These are phyloP conservation scores for Chalciporus sphaerocephalus DNA, from an alignment of 768 basidiomycete genomes.

Conservation along the genomic window DNA sequence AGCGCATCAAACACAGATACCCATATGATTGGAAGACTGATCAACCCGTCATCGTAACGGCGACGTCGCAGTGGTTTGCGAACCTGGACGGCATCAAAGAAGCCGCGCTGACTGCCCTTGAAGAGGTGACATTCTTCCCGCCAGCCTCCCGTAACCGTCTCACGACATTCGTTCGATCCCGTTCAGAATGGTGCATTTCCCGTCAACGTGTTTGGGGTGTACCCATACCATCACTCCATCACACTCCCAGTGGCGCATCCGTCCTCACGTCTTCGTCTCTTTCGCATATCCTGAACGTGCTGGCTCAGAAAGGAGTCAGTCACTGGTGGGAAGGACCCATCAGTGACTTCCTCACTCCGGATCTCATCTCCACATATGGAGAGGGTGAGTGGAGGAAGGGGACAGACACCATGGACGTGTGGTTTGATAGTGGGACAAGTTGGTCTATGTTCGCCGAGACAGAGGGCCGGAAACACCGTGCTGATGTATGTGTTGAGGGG, in stretches of 20 bases:
- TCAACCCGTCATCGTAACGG: conserved; percentile 88
- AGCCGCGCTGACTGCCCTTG: conserved; percentile 63
- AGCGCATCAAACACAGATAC: conserved; percentile 80
- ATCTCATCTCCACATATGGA: conserved; percentile 45
- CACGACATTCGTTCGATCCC: conserved; percentile 76
- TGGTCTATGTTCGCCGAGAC: conserved; percentile 72
- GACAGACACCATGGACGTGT: conserved; percentile 96
- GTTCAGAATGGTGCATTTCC: conserved; percentile 99
- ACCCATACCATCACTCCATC: conserved; percentile 86
- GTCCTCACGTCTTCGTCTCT: conserved; percentile 63
- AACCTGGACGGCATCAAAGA: conserved; percentile 83
- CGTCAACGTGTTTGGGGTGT: conserved; percentile 97
- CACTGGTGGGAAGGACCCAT: conserved; percentile 92
- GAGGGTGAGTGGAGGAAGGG: conserved; percentile 65
- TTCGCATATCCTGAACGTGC: conserved; percentile 68
- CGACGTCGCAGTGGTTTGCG: conserved; percentile 97
- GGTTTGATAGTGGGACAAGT: conserved; percentile 96
- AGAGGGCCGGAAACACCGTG: conserved; percentile 41
- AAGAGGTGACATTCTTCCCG: conserved; percentile 73
- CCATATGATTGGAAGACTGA: conserved; percentile 98
- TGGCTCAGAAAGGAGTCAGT: conserved; percentile 67
- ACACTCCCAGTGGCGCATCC: conserved; percentile 55
- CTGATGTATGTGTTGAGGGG: conserved; percentile 92
- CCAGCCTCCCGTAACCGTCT: conserved; percentile 76
- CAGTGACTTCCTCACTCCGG: conserved; percentile 72